Evolutionary conservation across 805 yeast species (phyloP), one percentile per base, ranked within the genome.

Genomic region (Saccharomycopsis malanga): DNA sequence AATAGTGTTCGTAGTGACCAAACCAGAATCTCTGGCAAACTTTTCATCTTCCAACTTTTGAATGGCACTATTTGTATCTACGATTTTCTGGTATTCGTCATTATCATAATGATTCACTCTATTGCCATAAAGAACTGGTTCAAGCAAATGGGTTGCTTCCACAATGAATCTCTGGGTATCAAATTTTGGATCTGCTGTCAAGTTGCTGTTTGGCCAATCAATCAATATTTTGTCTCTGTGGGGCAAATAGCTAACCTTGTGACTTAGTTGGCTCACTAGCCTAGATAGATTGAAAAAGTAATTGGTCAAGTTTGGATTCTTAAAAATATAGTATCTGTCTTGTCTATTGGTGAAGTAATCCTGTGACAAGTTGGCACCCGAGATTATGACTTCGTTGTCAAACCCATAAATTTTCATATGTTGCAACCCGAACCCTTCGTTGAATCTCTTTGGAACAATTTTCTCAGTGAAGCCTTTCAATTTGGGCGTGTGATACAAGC

Each of bases 371-470:
- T 93, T 93, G 2, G 98, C 98, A 4, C 98, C 98, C 15, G 85
- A 76, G 27, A 93, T 70, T 17, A 93, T 74, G 36, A 93, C 78
- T 59, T 89, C 96, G 57, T 87, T 79, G 62, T 93, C 98, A 58
- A 89, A 80, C 1, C 98, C 98, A 62, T 93, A 93, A 24, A 93
- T 73, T 62, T 93, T 93, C 98, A 93, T 93, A 61, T 93, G 98
- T 63, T 93, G 98, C 44, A 93, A 72, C 0, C 98, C 98, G 56
- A 75, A 71, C 3, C 94, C 89, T 66, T 93, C 98, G 63, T 89
- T 88, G 53, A 91, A 71, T 53, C 98, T 73, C 50, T 75, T 81
- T 0, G 98, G 98, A 2, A 87, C 71, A 38, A 84, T 39, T 6
- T 65, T 55, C 58, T 81, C 79, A 48, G 76, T 73, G 50, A 86